phyloP scores from a whole-genome alignment of 495 filamentous ascomycete species.

The Penicillium maclennaniae region DNA sequence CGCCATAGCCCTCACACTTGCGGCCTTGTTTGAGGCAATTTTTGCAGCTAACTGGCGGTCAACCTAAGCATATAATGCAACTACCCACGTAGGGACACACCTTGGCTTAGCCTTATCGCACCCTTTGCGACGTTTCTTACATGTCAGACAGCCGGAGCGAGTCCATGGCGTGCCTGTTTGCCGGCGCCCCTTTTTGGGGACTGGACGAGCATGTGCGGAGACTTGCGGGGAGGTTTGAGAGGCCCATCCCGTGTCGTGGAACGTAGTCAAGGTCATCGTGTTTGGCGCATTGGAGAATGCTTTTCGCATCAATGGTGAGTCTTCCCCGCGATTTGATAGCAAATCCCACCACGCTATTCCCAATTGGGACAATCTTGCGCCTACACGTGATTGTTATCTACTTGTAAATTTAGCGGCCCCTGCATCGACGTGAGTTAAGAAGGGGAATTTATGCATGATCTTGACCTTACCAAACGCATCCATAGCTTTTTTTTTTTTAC shows the following conservation, averaged over 20 bases:
- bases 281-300: neutral
- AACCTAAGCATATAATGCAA: slow-evolving; percentile 1
- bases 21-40: slow-evolving; percentile 39
- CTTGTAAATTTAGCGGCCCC: neutral
- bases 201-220: slow-evolving; percentile 1
- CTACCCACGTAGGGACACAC: slow-evolving; percentile 13
- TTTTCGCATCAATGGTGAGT: neutral
- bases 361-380: slow-evolving; percentile 15
- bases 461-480: too few species aligned
- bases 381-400: slow-evolving; percentile 17
- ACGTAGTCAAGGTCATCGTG: slow-evolving; percentile 20
- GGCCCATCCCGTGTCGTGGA: slow-evolving; percentile 12
- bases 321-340: slow-evolving; percentile 25
- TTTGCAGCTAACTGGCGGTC: slow-evolving; percentile 27
- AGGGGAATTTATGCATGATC: neutral
- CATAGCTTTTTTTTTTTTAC: neutral
- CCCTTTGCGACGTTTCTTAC: slow-evolving; percentile 42
- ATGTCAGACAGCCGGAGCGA: slow-evolving; percentile 43
- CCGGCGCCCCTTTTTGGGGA: slow-evolving; percentile 24
- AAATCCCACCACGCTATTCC: slow-evolving; percentile 15
- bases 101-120: slow-evolving; percentile 45
- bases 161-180: slow-evolving; percentile 40
- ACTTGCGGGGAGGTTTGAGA: slow-evolving; percentile 1
- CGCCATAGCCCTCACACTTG: slow-evolving; percentile 42
- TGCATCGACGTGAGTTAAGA: neutral